A percentile compares a stretch with the other conserved stretches of the same genome.
Conservation (phyloP, 225 moss, liverwort and hornwort species). For the Neckera pumila region DNA sequence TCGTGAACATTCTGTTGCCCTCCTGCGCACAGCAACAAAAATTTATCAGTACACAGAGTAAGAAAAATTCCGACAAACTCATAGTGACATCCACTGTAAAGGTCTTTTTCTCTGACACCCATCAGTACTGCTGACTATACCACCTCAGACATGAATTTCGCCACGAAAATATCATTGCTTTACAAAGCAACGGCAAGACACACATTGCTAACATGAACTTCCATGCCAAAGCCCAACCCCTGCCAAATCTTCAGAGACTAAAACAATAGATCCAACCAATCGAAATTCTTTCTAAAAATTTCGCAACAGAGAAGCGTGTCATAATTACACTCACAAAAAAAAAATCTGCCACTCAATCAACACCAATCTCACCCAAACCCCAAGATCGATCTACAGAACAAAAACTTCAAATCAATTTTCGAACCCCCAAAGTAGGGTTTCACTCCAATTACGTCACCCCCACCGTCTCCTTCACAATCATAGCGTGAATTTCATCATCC, state of each 20-base stretch:
- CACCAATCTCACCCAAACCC: not conserved
- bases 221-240: not conserved
- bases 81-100: not conserved
- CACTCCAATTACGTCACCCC: not conserved
- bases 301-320: no score
- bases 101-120: not conserved
- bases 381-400: not conserved
- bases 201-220: not conserved
- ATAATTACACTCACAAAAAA: not conserved
- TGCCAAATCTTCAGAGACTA: not conserved
- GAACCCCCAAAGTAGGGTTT: not conserved
- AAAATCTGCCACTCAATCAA: no score
- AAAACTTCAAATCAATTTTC: not conserved
- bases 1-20: not conserved
- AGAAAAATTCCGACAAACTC: not conserved
- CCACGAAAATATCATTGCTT: not conserved
- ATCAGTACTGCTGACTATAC: not conserved
- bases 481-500: not conserved
- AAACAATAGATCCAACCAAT: not conserved
- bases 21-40: not conserved
- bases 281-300: not conserved
- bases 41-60: not conserved
- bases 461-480: not conserved
- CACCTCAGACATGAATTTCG: not conserved
- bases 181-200: not conserved